These are phyloP conservation scores for Chloroidium sp. DNA, from an alignment of 163 green algal genomes.

Conservation along the genomic window DNA sequence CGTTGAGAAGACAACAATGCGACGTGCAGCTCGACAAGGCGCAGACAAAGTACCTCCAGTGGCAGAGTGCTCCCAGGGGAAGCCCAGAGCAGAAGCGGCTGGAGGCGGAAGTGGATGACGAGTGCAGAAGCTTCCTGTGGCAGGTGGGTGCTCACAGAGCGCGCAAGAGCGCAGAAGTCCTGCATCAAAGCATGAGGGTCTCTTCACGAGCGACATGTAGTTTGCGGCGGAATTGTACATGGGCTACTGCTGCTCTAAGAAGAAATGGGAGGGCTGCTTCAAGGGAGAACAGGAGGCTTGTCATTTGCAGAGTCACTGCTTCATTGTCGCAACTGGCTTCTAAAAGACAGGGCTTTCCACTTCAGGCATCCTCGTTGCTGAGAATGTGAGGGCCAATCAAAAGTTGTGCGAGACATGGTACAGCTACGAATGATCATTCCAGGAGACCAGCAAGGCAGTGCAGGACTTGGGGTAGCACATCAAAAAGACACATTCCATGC, in stretches of 20 bases:
- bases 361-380: background rate
- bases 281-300: too few relatives aligned
- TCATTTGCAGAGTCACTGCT: background rate
- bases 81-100: background rate
- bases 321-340: conserved; percentile 19
- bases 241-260: too few relatives aligned
- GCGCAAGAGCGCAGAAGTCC: too few relatives aligned
- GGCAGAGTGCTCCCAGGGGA: background rate
- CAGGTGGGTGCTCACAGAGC: too few relatives aligned
- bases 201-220: too few relatives aligned
- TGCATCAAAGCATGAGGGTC: too few relatives aligned
- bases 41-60: background rate
- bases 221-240: too few relatives aligned
- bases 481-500: background rate
- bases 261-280: too few relatives aligned
- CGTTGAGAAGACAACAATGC: too few relatives aligned
- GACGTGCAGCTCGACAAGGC: conserved; percentile 12
- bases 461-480: too few relatives aligned
- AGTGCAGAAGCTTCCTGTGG: too few relatives aligned
- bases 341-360: background rate
- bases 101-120: too few relatives aligned
- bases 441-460: background rate
- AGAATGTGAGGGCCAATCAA: background rate
- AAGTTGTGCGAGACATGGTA: background rate
- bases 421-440: background rate